Conservation (phyloP, 2,329 filamentous ascomycete species). For the Ramichloridium luteum region DNA sequence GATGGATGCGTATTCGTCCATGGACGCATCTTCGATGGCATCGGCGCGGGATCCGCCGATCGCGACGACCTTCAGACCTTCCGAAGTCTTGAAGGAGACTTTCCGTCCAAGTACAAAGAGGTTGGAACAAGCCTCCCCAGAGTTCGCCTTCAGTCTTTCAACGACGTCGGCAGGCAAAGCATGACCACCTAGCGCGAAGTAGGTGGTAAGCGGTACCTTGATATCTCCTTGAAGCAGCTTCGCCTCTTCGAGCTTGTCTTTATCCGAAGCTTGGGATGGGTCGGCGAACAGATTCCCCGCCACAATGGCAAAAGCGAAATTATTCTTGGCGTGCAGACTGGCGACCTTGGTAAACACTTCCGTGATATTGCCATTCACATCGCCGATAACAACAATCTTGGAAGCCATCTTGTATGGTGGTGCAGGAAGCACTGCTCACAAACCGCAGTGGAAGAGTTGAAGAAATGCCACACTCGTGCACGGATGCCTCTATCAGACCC, state of each 20-base stretch:
- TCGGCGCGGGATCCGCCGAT: slow-evolving; percentile 52
- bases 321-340: slow-evolving; percentile 72
- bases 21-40: slow-evolving; percentile 9
- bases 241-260: slow-evolving; percentile 30
- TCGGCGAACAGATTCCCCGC: slow-evolving; percentile 69
- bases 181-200: slow-evolving; percentile 70
- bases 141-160: slow-evolving; percentile 60
- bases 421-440: no score
- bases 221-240: slow-evolving; percentile 63
- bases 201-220: slow-evolving; percentile 66
- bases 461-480: no score
- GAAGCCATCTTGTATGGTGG: slow-evolving; percentile 7
- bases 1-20: slow-evolving; percentile 60
- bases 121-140: slow-evolving; percentile 68
- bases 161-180: slow-evolving; percentile 60
- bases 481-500: no score
- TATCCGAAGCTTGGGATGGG: slow-evolving; percentile 30
- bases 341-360: slow-evolving; percentile 63
- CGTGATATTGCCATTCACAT: slow-evolving; percentile 65
- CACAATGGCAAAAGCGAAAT: slow-evolving; percentile 74
- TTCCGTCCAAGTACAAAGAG: slow-evolving; percentile 81
- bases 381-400: slow-evolving; percentile 65
- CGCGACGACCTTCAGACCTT: slow-evolving; percentile 77
- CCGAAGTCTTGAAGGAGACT: slow-evolving; percentile 75
- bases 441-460: no score